These are phyloP conservation scores for Spiraea crenata DNA, from an alignment of 331 rosid species.

Conservation along the genomic window DNA sequence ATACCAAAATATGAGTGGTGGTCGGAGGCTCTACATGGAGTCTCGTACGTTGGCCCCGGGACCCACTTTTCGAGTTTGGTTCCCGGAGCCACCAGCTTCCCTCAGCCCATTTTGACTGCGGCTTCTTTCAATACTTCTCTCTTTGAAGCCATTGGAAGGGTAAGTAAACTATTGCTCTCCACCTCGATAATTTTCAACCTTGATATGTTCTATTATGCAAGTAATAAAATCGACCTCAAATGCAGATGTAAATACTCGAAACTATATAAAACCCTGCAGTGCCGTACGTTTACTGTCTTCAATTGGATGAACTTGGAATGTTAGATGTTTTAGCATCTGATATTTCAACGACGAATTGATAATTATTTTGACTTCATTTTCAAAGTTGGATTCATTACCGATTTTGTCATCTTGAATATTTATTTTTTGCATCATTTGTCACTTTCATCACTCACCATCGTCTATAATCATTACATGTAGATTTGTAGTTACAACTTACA, in stretches of 20 bases:
- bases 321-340: background rate
- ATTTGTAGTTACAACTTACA: background rate
- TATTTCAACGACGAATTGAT: no score
- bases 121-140: constrained; percentile 89
- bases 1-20: constrained; percentile 94
- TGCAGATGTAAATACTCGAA: no score
- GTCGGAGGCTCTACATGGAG: constrained; percentile 98
- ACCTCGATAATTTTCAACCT: background rate
- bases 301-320: constrained; percentile 9
- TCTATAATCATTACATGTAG: background rate
- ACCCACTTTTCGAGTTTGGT: constrained; percentile 64
- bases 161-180: constrained; percentile 6
- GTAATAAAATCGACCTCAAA: no score
- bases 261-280: no score
- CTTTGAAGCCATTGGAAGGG: constrained; percentile 89
- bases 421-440: background rate
- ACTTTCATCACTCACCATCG: background rate
- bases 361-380: background rate
- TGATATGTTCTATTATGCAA: constrained; percentile 17
- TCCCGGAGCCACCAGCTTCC: constrained; percentile 91
- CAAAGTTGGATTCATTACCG: background rate
- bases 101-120: constrained; percentile 81
- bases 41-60: constrained; percentile 80
- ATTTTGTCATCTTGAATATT: background rate
- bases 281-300: no score